Base-by-base conservation (phyloP, 306 rosid species). In the Trifolium pratense region DNA sequence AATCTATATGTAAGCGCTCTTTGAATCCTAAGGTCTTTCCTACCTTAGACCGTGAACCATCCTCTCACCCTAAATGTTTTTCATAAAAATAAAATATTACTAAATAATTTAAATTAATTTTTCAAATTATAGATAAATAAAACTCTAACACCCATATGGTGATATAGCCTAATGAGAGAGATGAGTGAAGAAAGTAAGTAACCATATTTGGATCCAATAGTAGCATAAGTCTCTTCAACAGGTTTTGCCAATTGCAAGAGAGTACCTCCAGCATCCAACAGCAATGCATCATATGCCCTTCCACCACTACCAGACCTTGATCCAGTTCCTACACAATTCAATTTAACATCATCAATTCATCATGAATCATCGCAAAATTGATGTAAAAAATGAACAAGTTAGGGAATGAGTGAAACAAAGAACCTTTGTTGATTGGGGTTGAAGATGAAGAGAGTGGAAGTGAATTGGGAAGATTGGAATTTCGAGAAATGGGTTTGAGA, bases 191-290 rank as follows among this genome's bases (percentile, higher is more conserved):
- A 29, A 21, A 18, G 60, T 71, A 46, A 62, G 78, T 34, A 62
- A 89, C 96, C 97, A 69, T 88, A 87, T 83, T 89, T 85, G 84
- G 81, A 25, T 37, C 95, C 99, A 20, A 94, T 89, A 68, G 89
- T 23, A 0, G 96, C 90, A 74, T 94, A 89, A 55, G 86, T 89
- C 17, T 88, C 85, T 75, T 83, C 93, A 23, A 91, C 97, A 0
- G 97, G 99, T 56, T 83, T 86, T 4, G 85, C 66, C 85, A 94
- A 79, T 81, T 91, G 99, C 82, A 94, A 68, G 52, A 94, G 96
- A 15, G 99, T 94, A 48, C 99, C 98, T 66, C 99, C 97, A 60
- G 99, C 97, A 80, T 94, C 98, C 81, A 94, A 82, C 53, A 94
- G 61, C 82, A 94, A 81, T 51, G 90, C 96, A 70, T 91, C 98